Evolutionary conservation across 1,284 basidiomycete species (phyloP).

Genomic region (Rugosomyces carneus): DNA sequence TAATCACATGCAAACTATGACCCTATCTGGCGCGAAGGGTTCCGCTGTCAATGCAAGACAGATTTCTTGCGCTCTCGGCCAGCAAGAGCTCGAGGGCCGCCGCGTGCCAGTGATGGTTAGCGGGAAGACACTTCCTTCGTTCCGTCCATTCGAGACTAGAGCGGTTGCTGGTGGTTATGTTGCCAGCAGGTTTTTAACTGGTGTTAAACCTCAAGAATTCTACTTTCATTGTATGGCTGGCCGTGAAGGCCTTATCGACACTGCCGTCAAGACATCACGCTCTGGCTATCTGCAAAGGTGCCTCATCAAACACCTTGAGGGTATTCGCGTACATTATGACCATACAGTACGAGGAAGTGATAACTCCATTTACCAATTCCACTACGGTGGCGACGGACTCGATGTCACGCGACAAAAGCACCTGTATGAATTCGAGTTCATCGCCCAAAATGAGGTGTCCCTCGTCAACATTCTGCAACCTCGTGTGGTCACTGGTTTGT

Average conservation of each 20-base stretch:
- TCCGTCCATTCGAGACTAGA: constrained; percentile 95
- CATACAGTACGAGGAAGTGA: constrained; percentile 97
- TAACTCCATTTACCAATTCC: constrained; percentile 91
- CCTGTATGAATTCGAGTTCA: constrained; percentile 89
- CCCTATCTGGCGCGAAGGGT: constrained; percentile 96
- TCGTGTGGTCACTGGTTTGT: constrained; percentile 43
- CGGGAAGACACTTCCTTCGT: constrained; percentile 96
- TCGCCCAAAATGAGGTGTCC: constrained; percentile 82
- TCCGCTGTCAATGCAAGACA: constrained; percentile 97
- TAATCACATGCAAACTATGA: constrained; percentile 99
- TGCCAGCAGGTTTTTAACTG: constrained; percentile 98
- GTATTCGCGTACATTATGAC: constrained; percentile 95
- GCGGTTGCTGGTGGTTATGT: constrained; percentile 99
- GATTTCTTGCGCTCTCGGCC: constrained; percentile 95
- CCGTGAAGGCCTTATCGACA: constrained; percentile 97
- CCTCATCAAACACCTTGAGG: constrained; percentile 98
- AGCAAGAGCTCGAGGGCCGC: constrained; percentile 97
- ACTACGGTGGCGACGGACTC: constrained; percentile 94
- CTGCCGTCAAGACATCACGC: constrained; percentile 97
- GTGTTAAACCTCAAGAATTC: constrained; percentile 97
- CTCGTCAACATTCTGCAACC: constrained; percentile 75
- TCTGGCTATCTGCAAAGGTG: constrained; percentile 98
- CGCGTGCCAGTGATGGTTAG: constrained; percentile 99
- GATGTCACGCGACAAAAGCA: constrained; percentile 97
- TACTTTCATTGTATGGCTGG: constrained; percentile 99